Evolutionary conservation across 495 filamentous ascomycete genomes (phyloP).

Genomic region (Penicillium herquei): DNA sequence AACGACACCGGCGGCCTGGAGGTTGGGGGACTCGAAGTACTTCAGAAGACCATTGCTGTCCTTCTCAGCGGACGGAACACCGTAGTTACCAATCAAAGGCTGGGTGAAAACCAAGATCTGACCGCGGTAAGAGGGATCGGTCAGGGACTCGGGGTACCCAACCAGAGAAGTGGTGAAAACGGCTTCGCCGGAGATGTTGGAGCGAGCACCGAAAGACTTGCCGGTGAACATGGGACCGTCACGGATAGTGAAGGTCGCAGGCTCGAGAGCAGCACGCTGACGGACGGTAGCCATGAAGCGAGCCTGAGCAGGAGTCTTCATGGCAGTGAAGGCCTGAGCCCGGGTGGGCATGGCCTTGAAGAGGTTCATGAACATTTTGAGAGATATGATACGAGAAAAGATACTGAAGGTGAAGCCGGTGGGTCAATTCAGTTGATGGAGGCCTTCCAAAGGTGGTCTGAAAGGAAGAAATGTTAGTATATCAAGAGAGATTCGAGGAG

Average conservation of each 20-base stretch:
- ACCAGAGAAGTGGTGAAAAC: constrained; percentile 94
- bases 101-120: constrained; percentile 99
- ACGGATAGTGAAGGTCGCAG: constrained; percentile 93
- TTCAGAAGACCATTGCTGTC: constrained; percentile 78
- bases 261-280: constrained; percentile 66
- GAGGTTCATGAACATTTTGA: constrained; percentile 68
- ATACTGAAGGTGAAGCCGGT: constrained; percentile 9
- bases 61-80: constrained; percentile 75
- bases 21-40: constrained; percentile 95
- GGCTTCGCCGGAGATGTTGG: constrained; percentile 90
- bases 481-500: constrained; percentile 32
- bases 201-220: constrained; percentile 87
- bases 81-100: constrained; percentile 98
- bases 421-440: constrained; percentile 64
- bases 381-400: constrained; percentile 16
- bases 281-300: constrained; percentile 71
- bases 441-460: constrained; percentile 99
- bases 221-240: constrained; percentile 92
- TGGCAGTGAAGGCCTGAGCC: constrained; percentile 52
- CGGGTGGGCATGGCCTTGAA: constrained; percentile 54
- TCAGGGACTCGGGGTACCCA: constrained; percentile 97
- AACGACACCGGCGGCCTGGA: constrained; percentile 93
- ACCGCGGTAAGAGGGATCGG: constrained; percentile 97
- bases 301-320: constrained; percentile 50
- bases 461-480: constrained; percentile 14